Evolutionary conservation across 1,284 basidiomycete genomes (phyloP), one percentile per base, ranked within the genome.

Genomic region (Coniophora puteana): DNA sequence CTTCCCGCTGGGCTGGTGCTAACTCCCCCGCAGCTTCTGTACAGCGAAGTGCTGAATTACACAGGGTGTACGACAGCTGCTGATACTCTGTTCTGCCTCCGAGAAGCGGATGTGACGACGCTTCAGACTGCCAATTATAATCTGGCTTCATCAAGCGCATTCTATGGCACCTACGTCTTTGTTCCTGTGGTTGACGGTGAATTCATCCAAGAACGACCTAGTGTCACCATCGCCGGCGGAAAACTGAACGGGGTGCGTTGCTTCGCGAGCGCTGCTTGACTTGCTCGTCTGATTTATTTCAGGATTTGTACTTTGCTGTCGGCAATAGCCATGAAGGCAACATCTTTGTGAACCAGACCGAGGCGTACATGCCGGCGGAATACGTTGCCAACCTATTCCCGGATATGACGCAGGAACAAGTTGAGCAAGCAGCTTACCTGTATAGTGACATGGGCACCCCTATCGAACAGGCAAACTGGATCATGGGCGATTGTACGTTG

Each of bases 181-280:
- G 62, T 66, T 12, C 69, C 71, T 3, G 68, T 71, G 11, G 61
- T 74, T 4, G 74, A 77, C 44, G 72, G 65, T 0, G 50, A 51
- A 0, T 63, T 76, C 40, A 75, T 74, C 32, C 57, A 61, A 4
- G 63, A 72, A 42, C 53, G 66, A 3, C 68, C 72, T 0, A 66
- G 61, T 0, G 41, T 63, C 30, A 57, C 69, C 1, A 51, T 76
- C 1, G 43, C 44, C 4, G 42, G 60, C 34, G 51, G 59, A 11
- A 59, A 54, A 33, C 50, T 68, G 8, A 73, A 74, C 27, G 69
- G 68, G 10, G 71, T 72, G 47, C 8, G 42, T 16, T 23, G 4
- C 8, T 14, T 40, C 10, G 18, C 8, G 40, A 7, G 18, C n/a
- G 24, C 7, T 40, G 23, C n/a, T 12, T 14, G 8, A n/a, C 14